phyloP scores from a whole-genome alignment of 148 eudicot species.

The Linanthus parryae region DNA sequence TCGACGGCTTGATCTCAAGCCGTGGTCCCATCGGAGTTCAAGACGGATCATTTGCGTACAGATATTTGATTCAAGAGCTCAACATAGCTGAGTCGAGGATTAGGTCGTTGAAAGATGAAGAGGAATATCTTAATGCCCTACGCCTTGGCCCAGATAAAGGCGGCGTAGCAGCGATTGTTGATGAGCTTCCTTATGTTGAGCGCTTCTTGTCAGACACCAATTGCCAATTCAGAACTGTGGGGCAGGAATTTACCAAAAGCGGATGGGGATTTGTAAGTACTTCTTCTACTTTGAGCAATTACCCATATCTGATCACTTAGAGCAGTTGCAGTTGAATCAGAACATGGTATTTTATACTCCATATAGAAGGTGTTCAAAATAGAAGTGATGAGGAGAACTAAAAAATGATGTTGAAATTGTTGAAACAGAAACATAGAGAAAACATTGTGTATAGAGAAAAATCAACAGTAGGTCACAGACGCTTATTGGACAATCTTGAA shows the following conservation, averaged over 20 bases:
- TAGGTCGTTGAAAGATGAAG: conserved; percentile 27
- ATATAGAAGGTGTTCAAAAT: too few species aligned
- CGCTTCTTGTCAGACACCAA: conserved; percentile 45
- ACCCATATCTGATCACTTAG: too few species aligned
- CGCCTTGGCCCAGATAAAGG: conserved; percentile 55
- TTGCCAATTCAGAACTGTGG: conserved; percentile 50
- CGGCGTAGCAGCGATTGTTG: conserved; percentile 90
- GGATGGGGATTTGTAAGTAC: conserved; percentile 97
- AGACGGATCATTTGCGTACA: conserved; percentile 78
- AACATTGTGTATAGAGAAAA: too few species aligned
- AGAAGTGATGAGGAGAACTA: too few species aligned
- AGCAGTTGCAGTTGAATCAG: too few species aligned
- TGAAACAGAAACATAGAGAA: too few species aligned
- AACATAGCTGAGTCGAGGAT: conserved; percentile 54
- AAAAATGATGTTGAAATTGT: too few species aligned
- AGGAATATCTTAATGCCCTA: conserved; percentile 44
- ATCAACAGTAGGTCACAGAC: too few species aligned
- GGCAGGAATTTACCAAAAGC: conserved; percentile 77
- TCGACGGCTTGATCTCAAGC: conserved; percentile 63
- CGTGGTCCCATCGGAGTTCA: conserved; percentile 68
- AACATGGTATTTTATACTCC: too few species aligned
- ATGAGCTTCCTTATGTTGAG: conserved; percentile 77
- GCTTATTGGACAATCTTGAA: too few species aligned
- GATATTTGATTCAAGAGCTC: conserved; percentile 52
- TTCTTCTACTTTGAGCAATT: background rate